Evolutionary conservation across 257 asterid species (phyloP).

Genomic region (Salvia rosmarinus): DNA sequence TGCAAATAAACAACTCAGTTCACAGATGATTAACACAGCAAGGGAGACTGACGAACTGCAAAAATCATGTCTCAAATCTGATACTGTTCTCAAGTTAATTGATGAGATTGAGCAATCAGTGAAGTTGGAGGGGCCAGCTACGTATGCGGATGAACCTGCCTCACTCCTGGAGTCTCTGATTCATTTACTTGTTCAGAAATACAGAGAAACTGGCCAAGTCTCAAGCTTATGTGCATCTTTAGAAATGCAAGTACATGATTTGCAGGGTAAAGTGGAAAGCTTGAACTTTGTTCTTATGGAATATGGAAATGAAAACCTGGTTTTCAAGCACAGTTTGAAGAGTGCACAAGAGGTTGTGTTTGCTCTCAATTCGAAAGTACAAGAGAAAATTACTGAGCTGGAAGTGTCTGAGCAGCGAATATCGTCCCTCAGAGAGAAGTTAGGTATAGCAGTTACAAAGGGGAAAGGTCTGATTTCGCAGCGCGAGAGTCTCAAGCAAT

Average conservation of each 20-base stretch:
- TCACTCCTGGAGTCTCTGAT: conserved; percentile 60
- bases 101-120: conserved; percentile 63
- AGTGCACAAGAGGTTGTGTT: conserved; percentile 51
- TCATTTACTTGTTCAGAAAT: conserved; percentile 62
- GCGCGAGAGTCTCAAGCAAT: conserved; percentile 93
- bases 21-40: conserved; percentile 53
- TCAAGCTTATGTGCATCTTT: conserved; percentile 50
- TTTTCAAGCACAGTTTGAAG: conserved; percentile 67
- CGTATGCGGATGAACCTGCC: conserved; percentile 52
- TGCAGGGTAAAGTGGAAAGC: conserved; percentile 62
- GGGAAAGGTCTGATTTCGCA: conserved; percentile 93
- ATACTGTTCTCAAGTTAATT: conserved; percentile 54
- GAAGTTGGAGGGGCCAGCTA: conserved; percentile 48
- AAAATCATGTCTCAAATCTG: conserved; percentile 52
- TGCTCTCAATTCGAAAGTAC: conserved; percentile 53
- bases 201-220: conserved; percentile 57
- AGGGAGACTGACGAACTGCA: conserved; percentile 60
- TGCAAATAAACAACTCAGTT: conserved; percentile 54
- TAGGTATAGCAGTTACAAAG: conserved; percentile 91
- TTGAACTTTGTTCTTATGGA: conserved; percentile 53
- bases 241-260: conserved; percentile 58
- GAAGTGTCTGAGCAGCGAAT: conserved; percentile 93
- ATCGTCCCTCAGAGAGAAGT: conserved; percentile 90
- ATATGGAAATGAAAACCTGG: conserved; percentile 67
- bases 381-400: conserved; percentile 73